Conservation (phyloP, 495 filamentous ascomycete genomes). For the Hamigera avellanea region DNA sequence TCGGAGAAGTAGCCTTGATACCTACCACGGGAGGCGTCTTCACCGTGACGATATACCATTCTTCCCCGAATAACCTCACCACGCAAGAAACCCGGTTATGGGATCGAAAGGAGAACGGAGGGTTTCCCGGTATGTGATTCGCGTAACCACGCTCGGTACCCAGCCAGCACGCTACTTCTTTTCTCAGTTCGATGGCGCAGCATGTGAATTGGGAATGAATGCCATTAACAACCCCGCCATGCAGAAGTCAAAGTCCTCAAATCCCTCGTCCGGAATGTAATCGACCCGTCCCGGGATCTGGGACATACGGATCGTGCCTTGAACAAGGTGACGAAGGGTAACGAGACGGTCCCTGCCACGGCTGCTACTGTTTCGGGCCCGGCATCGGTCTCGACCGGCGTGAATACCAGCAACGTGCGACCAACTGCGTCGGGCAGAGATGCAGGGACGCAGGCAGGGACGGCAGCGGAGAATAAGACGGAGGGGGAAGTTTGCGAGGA, state of each 20-base stretch:
- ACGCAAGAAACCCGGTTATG: conserved; percentile 50
- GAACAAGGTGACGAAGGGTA: conserved; percentile 11
- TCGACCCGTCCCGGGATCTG: conserved; percentile 63
- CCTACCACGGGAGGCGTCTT: conserved; percentile 81
- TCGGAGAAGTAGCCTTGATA: conserved; percentile 86
- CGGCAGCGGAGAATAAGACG: background rate
- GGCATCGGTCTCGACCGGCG: no score
- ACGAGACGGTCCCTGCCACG: conserved; percentile 1
- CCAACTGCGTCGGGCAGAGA: no score
- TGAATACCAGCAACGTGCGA: no score
- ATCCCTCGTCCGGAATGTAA: conserved; percentile 69
- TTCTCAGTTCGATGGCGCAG: no score
- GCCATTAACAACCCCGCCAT: no score
- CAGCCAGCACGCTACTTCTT: no score
- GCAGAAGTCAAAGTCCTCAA: conserved; percentile 83
- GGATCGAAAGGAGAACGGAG: conserved; percentile 81
- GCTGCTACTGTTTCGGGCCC: conserved; percentile 1
- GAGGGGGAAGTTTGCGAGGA: conserved; percentile 31
- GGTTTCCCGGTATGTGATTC: conserved; percentile 81
- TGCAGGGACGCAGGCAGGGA: no score
- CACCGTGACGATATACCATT: conserved; percentile 49
- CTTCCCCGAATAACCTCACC: conserved; percentile 6
- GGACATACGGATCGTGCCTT: conserved; percentile 67
- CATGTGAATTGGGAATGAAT: no score
- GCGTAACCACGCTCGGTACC: conserved; percentile 4